These are phyloP conservation scores for Vigna unguiculata DNA, from an alignment of 306 rosid species.

Conservation along the genomic window DNA sequence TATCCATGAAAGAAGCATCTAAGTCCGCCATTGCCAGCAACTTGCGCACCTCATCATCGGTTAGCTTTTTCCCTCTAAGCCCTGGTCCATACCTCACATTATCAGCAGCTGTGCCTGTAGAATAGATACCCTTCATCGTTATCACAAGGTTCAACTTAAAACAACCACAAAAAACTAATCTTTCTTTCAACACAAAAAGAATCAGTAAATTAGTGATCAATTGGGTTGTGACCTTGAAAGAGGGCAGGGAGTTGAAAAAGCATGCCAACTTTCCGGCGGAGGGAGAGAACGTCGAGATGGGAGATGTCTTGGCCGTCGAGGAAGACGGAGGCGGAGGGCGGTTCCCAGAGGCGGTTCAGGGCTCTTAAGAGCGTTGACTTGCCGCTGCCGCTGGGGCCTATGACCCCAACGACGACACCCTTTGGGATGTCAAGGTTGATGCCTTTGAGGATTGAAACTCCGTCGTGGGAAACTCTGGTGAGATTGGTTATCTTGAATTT, in stretches of 20 bases:
- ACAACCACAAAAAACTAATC: too few relatives aligned
- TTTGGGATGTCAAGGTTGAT: slow-evolving; percentile 65
- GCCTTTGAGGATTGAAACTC: slow-evolving; percentile 63
- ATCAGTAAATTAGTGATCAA: too few relatives aligned
- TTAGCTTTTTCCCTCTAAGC: slow-evolving; percentile 66
- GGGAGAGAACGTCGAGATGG: slow-evolving; percentile 73
- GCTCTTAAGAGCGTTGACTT: slow-evolving; percentile 84
- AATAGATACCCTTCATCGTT: neutral
- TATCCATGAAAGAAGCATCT: slow-evolving; percentile 68
- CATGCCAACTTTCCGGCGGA: slow-evolving; percentile 94
- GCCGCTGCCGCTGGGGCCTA: slow-evolving; percentile 98
- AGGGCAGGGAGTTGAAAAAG: slow-evolving; percentile 96
- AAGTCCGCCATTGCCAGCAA: slow-evolving; percentile 81
- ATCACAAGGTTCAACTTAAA: too few relatives aligned
- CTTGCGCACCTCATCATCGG: slow-evolving; percentile 68
- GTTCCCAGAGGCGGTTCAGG: slow-evolving; percentile 93
- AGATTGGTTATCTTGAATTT: slow-evolving; percentile 69
- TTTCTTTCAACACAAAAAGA: too few relatives aligned
- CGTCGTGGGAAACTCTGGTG: slow-evolving; percentile 58
- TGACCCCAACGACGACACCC: slow-evolving; percentile 74
- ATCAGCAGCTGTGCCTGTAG: slow-evolving; percentile 81
- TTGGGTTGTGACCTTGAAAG: slow-evolving; percentile 64
- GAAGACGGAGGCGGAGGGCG: slow-evolving; percentile 66
- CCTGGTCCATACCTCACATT: slow-evolving; percentile 88
- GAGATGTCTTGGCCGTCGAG: slow-evolving; percentile 70